Evolutionary conservation across 768 basidiomycete genomes (phyloP), one percentile per base, ranked within the genome.

Genomic region (Hydnum rufescens): DNA sequence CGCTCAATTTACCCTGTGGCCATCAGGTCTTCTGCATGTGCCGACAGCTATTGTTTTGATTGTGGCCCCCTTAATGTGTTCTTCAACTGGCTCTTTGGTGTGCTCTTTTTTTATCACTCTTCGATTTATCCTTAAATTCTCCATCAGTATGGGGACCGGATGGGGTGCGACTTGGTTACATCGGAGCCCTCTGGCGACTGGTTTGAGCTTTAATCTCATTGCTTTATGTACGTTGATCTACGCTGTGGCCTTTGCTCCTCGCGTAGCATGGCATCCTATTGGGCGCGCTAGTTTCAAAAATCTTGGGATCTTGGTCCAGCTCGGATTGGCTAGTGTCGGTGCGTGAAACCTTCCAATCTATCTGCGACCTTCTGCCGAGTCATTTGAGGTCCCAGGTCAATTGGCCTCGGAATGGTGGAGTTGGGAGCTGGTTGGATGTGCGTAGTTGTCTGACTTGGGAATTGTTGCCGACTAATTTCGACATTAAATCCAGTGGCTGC

Each of bases 361-460:
- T 13, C 44, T 26, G 13, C 16, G 44, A 1, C 26, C 8, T 13
- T 16, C 25, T 16, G 13, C 8, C 26, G 44, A 13, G 8, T 47
- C 1, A 8, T 47, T 13, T 26, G 25, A 8, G 23, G 30, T 29
- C 22, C 39, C 55, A 72, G 78, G 78, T 0, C 87, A 89, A 63
- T 80, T 76, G 3, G 86, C 85, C 1, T 78, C 77, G 3, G 93
- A 95, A 64, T 97, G 92, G 93, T 96, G 92, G 89, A 80, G 82
- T 34, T 93, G 93, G 93, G 90, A 95, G 65, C 72, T 88, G 4
- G 65, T 83, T 30, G 80, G 78, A 23, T 64, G 64, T 72, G 50
- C 60, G 69, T 68, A 16, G 26, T n/a, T 5, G 23, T 19, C 26
- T 6, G 22, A 31, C 55, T n/a, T 30, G 19, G n/a, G 46, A 47